These are phyloP conservation scores for Amanita molliuscula DNA, from an alignment of 768 basidiomycete species.

Conservation along the genomic window DNA sequence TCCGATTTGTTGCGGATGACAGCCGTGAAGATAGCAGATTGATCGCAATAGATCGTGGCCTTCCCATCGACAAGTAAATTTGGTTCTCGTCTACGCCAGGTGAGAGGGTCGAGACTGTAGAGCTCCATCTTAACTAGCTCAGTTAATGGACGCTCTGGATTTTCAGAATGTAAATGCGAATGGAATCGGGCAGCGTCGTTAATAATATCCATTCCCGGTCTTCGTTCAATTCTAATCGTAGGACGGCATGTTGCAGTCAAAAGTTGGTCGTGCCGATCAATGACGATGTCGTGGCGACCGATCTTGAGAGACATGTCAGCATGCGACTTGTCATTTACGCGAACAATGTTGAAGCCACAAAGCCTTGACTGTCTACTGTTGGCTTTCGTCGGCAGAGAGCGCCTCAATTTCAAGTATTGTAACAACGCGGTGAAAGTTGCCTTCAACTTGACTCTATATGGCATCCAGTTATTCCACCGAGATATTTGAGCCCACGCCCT, in stretches of 20 bases:
- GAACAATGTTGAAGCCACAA: conserved; percentile 31
- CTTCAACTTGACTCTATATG: conserved; percentile 45
- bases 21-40: conserved; percentile 34
- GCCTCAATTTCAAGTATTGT: conserved; percentile 32
- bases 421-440: conserved; percentile 35
- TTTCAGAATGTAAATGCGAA: conserved; percentile 43
- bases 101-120: conserved; percentile 33
- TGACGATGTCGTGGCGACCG: conserved; percentile 24
- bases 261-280: conserved; percentile 36
- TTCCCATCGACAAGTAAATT: conserved; percentile 39
- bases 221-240: conserved; percentile 25
- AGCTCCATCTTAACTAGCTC: conserved; percentile 44
- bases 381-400: conserved; percentile 22
- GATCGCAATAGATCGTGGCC: conserved; percentile 34
- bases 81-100: conserved; percentile 30
- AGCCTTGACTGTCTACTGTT: conserved; percentile 23
- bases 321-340: conserved; percentile 29
- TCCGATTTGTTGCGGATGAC: conserved; percentile 40
- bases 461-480: conserved; percentile 42
- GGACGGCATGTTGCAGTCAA: conserved; percentile 24
- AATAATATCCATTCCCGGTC: conserved; percentile 27
- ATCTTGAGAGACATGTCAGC: conserved; percentile 45
- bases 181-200: conserved; percentile 52
- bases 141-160: conserved; percentile 34
- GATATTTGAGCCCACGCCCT: conserved; percentile 42